Conservation (phyloP, 306 rosid species). For the Notholithocarpus densiflorus region DNA sequence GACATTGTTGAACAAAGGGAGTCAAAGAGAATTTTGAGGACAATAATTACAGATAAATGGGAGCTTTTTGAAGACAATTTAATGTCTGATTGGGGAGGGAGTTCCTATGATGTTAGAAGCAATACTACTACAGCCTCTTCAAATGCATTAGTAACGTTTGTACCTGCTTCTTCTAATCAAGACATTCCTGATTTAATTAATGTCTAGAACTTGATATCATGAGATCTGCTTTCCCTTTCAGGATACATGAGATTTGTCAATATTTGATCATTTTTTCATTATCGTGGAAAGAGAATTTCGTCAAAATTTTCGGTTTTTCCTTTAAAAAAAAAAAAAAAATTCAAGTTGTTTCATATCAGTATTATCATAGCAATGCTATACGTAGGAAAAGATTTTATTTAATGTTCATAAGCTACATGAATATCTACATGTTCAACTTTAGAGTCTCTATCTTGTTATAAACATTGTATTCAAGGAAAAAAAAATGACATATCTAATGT, state of each 20-base stretch:
- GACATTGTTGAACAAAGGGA: not conserved
- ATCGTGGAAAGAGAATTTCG: not conserved
- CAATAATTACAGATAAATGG: slow-evolving; percentile 79
- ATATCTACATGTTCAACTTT: too few species aligned
- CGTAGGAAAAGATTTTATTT: too few species aligned
- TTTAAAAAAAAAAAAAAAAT: not conserved
- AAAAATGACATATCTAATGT: too few species aligned
- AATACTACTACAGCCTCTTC: slow-evolving; percentile 23
- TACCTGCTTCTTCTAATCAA: slow-evolving; percentile 19
- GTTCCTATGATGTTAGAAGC: slow-evolving; percentile 3
- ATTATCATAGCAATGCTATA: too few species aligned
- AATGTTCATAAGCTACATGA: too few species aligned
- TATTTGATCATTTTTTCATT: not conserved
- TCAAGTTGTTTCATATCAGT: not conserved
- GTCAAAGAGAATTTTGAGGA: slow-evolving; percentile 32
- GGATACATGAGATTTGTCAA: not conserved
- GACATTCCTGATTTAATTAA: slow-evolving; percentile 76
- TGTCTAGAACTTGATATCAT: slow-evolving; percentile 33
- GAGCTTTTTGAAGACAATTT: slow-evolving; percentile 65
- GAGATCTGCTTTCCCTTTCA: slow-evolving; percentile 7
- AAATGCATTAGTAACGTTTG: slow-evolving; percentile 19
- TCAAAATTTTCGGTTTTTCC: not conserved
- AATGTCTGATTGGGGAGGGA: not conserved
- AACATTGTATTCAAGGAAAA: too few species aligned
- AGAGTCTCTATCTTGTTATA: too few species aligned